Evolutionary conservation across 163 green algal genomes (phyloP), one percentile per base, ranked within the genome.

Genomic region (Coccomyxa subellipsoidea): DNA sequence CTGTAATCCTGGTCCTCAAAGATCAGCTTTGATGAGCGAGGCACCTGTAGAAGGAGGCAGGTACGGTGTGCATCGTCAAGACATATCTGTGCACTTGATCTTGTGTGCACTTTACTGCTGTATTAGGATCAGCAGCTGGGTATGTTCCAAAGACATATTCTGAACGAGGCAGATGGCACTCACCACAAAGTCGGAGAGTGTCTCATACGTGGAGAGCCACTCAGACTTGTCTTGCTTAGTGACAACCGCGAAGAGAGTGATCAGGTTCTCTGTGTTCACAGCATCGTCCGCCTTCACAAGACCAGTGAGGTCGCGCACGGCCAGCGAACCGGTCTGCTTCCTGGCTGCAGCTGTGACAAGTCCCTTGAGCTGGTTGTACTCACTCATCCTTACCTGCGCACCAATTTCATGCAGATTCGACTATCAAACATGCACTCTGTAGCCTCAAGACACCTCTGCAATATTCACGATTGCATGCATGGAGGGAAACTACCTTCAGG

Each of bases 401-500:
- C 7, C 54, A 31, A 0, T 91, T 76, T 35, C 69, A n/a, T n/a
- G n/a, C n/a, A n/a, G n/a, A n/a, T n/a, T n/a, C n/a, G n/a, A n/a
- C n/a, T n/a, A n/a, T n/a, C n/a, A n/a, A n/a, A n/a, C n/a, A n/a
- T n/a, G n/a, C n/a, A n/a, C n/a, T n/a, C n/a, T n/a, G n/a, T n/a
- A n/a, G n/a, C n/a, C n/a, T n/a, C n/a, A n/a, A n/a, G n/a, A n/a
- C n/a, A n/a, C n/a, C n/a, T n/a, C n/a, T n/a, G n/a, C n/a, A n/a
- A n/a, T n/a, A n/a, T n/a, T n/a, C n/a, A n/a, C n/a, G n/a, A n/a
- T n/a, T n/a, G n/a, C n/a, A n/a, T n/a, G n/a, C n/a, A n/a, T n/a
- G n/a, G n/a, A n/a, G n/a, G n/a, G n/a, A n/a, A n/a, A n/a, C n/a
- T 66, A 97, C 93, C 93, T 99, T 99, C 15, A 99, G 88, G 80